Conservation (phyloP, 768 basidiomycete species). For the Pulveroboletus sp. region DNA sequence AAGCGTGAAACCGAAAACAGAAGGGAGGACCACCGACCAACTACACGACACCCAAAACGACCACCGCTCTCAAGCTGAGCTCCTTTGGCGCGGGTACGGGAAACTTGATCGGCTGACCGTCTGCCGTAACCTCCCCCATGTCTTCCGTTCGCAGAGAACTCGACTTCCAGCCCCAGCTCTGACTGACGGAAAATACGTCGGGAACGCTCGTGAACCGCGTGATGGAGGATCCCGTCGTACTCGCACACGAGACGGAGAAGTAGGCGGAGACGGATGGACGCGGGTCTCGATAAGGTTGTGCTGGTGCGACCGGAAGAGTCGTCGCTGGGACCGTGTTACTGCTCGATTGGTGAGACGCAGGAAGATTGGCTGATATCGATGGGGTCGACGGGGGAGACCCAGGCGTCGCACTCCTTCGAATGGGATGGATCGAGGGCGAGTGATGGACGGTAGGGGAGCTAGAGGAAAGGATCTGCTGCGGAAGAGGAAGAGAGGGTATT, state of each 20-base stretch:
- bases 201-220: constrained; percentile 84
- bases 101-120: constrained; percentile 30
- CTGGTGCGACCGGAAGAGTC: constrained; percentile 45
- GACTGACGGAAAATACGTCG: constrained; percentile 77
- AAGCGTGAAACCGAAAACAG: neutral
- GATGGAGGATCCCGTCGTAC: constrained; percentile 73
- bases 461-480: constrained; percentile 29
- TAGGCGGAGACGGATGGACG: constrained; percentile 70
- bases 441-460: constrained; percentile 33
- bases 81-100: constrained; percentile 34
- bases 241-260: constrained; percentile 80
- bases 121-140: constrained; percentile 39
- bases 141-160: constrained; percentile 50
- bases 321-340: constrained; percentile 36
- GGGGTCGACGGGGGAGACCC: constrained; percentile 24
- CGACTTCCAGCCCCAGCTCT: constrained; percentile 94
- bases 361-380: constrained; percentile 13
- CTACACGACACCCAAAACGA: constrained; percentile 73
- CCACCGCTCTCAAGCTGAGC: constrained; percentile 72
- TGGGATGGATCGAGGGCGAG: constrained; percentile 45
- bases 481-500: constrained; percentile 30
- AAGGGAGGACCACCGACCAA: neutral
- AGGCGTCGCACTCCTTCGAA: constrained; percentile 43
- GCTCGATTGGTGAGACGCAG: constrained; percentile 22
- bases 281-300: constrained; percentile 73